phyloP scores from a whole-genome alignment of 495 filamentous ascomycete species.

The Trichoderma parareesei region DNA sequence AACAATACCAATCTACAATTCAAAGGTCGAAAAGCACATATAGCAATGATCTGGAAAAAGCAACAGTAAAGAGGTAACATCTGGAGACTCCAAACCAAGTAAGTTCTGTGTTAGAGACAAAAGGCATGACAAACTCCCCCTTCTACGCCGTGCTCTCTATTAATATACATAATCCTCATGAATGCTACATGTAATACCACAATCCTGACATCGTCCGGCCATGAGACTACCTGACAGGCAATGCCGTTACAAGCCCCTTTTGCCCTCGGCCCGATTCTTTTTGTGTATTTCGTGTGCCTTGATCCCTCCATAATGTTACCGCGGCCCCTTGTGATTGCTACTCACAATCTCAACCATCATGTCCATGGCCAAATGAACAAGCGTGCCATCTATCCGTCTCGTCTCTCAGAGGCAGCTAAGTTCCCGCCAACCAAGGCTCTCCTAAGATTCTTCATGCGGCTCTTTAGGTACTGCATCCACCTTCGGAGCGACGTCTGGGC shows the following conservation, averaged over 20 bases:
- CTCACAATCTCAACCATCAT: too few relatives aligned
- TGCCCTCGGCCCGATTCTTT: neutral
- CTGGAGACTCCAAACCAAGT: too few relatives aligned
- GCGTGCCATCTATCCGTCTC: neutral
- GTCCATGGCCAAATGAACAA: too few relatives aligned
- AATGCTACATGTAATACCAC: neutral
- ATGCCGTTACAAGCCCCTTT: neutral
- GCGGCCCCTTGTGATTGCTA: too few relatives aligned
- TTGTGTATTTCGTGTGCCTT: neutral
- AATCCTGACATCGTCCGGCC: neutral
- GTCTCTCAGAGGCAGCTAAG: neutral
- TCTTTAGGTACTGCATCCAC: neutral
- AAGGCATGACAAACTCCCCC: too few relatives aligned
- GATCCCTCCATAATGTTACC: neutral
- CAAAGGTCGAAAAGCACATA: too few relatives aligned
- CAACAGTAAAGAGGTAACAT: too few relatives aligned
- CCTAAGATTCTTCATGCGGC: neutral
- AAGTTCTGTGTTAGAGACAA: too few relatives aligned
- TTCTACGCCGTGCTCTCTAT: neutral
- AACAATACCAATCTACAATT: too few relatives aligned
- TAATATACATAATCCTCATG: neutral
- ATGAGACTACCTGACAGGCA: neutral
- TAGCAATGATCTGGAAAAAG: neutral
- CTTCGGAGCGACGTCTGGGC: neutral
- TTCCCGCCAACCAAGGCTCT: neutral